Evolutionary conservation across 139 green algal species (phyloP).

Genomic region (Gonium pectorale): DNA sequence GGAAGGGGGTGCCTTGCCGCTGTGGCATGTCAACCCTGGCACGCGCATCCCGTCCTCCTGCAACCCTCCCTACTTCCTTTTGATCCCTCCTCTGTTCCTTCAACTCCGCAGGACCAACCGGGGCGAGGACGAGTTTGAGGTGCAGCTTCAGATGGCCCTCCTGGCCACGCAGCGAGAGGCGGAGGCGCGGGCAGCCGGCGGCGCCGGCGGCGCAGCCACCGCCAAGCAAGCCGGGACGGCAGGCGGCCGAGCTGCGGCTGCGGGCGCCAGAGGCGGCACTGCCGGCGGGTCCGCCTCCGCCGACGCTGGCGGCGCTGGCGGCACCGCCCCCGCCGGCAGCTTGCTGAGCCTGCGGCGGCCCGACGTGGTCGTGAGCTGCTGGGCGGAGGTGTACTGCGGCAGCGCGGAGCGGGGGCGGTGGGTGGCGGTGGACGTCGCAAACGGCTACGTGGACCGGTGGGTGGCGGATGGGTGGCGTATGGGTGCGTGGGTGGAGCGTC

Average conservation of each 20-base stretch:
- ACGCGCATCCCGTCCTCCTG: too few species aligned
- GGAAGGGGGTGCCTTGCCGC: too few species aligned
- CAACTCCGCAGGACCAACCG: slow-evolving; percentile 28
- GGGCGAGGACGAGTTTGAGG: slow-evolving; percentile 91
- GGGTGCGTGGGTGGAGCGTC: background rate
- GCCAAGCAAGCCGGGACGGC: background rate
- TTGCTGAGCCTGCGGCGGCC: background rate
- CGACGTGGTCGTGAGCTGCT: slow-evolving; percentile 55
- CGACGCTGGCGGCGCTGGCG: background rate
- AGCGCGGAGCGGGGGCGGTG: slow-evolving; percentile 69
- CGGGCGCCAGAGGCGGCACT: slow-evolving; percentile 2
- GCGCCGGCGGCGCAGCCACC: background rate
- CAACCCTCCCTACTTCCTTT: background rate
- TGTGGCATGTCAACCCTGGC: too few species aligned
- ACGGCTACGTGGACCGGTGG: slow-evolving; percentile 73
- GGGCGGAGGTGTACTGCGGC: slow-evolving; percentile 90
- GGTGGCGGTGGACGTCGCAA: slow-evolving; percentile 82
- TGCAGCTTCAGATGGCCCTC: slow-evolving; percentile 84
- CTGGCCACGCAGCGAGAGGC: slow-evolving; percentile 67
- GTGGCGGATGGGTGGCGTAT: background rate
- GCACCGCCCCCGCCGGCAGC: slow-evolving; percentile 19
- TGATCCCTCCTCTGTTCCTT: background rate
- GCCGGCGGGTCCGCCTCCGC: background rate
- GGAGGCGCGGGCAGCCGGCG: slow-evolving; percentile 31
- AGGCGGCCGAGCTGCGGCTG: background rate